Evolutionary conservation across 257 asterid genomes (phyloP).

Genomic region (Leonotis leonurus): DNA sequence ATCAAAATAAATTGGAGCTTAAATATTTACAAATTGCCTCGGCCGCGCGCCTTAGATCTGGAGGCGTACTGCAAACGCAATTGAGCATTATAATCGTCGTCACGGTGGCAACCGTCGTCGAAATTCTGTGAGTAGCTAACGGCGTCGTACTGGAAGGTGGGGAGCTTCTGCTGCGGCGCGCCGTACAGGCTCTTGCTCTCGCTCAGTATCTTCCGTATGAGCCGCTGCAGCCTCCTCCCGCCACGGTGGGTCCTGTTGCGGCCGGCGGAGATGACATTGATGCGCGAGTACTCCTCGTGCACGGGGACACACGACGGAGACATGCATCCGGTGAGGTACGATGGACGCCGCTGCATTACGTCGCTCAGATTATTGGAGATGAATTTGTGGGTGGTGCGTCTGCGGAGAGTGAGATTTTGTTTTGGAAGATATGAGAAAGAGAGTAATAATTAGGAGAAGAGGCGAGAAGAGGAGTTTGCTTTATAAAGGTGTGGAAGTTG

Average conservation of each 20-base stretch:
- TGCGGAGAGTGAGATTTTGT: neutral
- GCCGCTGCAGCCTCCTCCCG: conserved; percentile 33
- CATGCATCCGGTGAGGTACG: conserved; percentile 60
- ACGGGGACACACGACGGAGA: conserved; percentile 72
- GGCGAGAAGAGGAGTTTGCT: neutral
- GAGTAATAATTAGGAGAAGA: neutral
- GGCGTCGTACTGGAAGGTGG: conserved; percentile 68
- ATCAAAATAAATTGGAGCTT: neutral
- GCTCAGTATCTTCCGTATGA: conserved; percentile 46
- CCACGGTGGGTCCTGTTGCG: conserved; percentile 18
- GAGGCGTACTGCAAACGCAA: conserved; percentile 20
- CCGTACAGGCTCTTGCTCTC: conserved; percentile 52
- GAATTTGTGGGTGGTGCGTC: neutral
- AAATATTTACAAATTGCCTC: neutral
- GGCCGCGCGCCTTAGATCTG: conserved; percentile 21
- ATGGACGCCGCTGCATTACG: conserved; percentile 29
- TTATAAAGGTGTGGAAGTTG: conserved; percentile 19
- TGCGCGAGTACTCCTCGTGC: conserved; percentile 63
- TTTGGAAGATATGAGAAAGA: neutral
- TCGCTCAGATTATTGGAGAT: conserved; percentile 39
- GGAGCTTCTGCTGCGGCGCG: conserved; percentile 29
- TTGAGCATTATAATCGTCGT: conserved; percentile 25
- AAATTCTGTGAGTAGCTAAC: conserved; percentile 79
- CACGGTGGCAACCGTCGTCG: conserved; percentile 59
- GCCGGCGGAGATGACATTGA: conserved; percentile 13